These are phyloP conservation scores for Fusarium floridanum DNA, from an alignment of 2,329 filamentous ascomycete genomes.

Conservation along the genomic window DNA sequence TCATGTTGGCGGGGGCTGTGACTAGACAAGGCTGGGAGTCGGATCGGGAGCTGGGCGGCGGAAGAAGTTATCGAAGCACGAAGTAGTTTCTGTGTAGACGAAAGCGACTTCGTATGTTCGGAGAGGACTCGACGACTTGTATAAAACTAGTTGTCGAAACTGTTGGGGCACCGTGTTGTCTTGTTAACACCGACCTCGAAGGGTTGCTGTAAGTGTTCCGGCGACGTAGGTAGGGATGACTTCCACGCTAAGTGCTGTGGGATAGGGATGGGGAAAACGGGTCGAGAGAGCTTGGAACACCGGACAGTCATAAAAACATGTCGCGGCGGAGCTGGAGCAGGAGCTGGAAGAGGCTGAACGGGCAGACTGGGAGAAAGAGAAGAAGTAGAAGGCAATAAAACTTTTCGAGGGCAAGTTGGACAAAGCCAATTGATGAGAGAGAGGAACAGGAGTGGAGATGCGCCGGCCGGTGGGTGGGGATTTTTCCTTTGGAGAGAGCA, in stretches of 20 bases:
- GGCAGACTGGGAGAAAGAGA: constrained; percentile 29
- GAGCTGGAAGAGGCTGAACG: constrained; percentile 45
- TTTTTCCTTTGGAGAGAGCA: constrained; percentile 43
- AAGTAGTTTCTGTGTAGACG: constrained; percentile 7
- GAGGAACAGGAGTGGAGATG: constrained; percentile 47
- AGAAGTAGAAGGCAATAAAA: constrained; percentile 46
- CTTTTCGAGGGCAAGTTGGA: constrained; percentile 49
- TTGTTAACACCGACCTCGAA: constrained; percentile 33
- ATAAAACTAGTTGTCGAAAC: constrained; percentile 17
- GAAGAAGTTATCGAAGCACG: constrained; percentile 10
- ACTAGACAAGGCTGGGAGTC: constrained; percentile 24
- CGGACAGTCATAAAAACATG: constrained; percentile 46
- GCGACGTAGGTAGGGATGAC: constrained; percentile 21
- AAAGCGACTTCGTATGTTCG: constrained; percentile 10
- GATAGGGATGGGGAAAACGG: constrained; percentile 38
- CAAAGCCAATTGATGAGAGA: constrained; percentile 48
- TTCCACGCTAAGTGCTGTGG: constrained; percentile 42
- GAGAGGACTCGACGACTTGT: constrained; percentile 22
- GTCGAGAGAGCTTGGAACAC: constrained; percentile 39
- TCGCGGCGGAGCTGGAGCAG: constrained; percentile 41
- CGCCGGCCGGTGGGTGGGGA: constrained; percentile 45
- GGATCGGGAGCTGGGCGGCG: constrained; percentile 13
- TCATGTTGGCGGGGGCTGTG: constrained; percentile 65
- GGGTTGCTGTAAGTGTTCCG: constrained; percentile 38
- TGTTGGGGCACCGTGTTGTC: constrained; percentile 31